Conservation (phyloP, 2,329 filamentous ascomycete genomes). For the Pestalotiopsis sp. region DNA sequence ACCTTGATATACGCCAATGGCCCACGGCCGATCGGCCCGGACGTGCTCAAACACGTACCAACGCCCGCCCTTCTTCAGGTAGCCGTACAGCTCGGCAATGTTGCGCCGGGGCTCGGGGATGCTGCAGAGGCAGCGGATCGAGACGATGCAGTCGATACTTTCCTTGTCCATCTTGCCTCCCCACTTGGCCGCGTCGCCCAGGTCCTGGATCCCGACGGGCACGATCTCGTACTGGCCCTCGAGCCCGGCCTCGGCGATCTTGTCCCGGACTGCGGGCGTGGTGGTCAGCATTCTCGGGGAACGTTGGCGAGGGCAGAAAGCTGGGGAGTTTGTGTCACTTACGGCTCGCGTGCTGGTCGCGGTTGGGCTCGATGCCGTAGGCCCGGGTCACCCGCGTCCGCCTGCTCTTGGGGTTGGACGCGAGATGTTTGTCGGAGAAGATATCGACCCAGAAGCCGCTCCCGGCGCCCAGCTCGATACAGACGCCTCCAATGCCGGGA, state of each 20-base stretch:
- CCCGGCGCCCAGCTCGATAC: slow-evolving; percentile 66
- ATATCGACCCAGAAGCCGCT: slow-evolving; percentile 62
- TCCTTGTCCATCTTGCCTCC: slow-evolving; percentile 50
- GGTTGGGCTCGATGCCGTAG: slow-evolving; percentile 68
- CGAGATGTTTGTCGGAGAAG: slow-evolving; percentile 34
- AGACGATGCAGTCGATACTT: slow-evolving; percentile 62
- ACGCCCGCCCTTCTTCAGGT: slow-evolving; percentile 62
- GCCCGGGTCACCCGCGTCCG: slow-evolving; percentile 43
- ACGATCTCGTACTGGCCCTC: slow-evolving; percentile 62
- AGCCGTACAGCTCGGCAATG: slow-evolving; percentile 56
- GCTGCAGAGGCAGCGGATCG: slow-evolving; percentile 64
- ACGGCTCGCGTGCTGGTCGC: slow-evolving; percentile 46
- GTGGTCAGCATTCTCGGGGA: too few species aligned
- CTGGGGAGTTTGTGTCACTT: neutral
- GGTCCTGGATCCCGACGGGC: slow-evolving; percentile 63
- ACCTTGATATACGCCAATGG: slow-evolving; percentile 54
- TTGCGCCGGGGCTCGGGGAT: slow-evolving; percentile 63
- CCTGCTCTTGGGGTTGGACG: slow-evolving; percentile 2
- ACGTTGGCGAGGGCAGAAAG: neutral
- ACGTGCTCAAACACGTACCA: slow-evolving; percentile 70
- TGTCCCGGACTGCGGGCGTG: slow-evolving; percentile 37
- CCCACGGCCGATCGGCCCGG: slow-evolving; percentile 36
- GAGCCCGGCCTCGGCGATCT: slow-evolving; percentile 54
- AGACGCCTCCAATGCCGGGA: slow-evolving; percentile 49
- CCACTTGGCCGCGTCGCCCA: slow-evolving; percentile 45